phyloP scores from a whole-genome alignment of 495 filamentous ascomycete genomes.

The Aspergillus nidulans region DNA sequence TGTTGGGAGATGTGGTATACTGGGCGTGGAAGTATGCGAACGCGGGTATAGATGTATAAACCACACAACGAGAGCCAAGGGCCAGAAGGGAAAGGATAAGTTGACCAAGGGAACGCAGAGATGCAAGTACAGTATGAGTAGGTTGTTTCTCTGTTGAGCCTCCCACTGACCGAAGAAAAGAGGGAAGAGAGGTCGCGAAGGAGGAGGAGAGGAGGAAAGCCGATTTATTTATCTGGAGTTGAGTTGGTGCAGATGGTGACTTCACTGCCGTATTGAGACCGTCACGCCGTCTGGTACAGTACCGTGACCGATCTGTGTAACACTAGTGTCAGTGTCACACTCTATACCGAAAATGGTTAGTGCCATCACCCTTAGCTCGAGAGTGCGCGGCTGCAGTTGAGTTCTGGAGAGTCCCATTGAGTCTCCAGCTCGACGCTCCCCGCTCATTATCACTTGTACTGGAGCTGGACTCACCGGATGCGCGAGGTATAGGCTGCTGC shows the following conservation, averaged over 20 bases:
- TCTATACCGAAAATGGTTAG: slow-evolving; percentile 8
- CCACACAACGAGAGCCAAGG: slow-evolving; percentile 3
- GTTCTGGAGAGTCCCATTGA: neutral
- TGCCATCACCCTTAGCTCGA: slow-evolving; percentile 12
- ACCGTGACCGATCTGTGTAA: slow-evolving; percentile 8
- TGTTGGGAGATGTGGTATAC: neutral
- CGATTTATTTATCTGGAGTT: slow-evolving; percentile 11
- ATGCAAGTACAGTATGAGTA: neutral
- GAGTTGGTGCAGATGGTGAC: too few relatives aligned
- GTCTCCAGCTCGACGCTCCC: neutral
- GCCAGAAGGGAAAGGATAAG: neutral
- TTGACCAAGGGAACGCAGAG: slow-evolving; percentile 6
- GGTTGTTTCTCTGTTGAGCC: slow-evolving; percentile 3
- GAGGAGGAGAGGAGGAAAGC: slow-evolving; percentile 4
- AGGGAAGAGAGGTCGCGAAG: slow-evolving; percentile 9
- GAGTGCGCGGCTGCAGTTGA: slow-evolving; percentile 13
- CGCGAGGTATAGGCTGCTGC: neutral
- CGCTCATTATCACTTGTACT: neutral
- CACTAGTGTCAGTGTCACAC: slow-evolving; percentile 12
- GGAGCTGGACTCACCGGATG: slow-evolving; percentile 3
- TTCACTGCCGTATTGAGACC: slow-evolving; percentile 10
- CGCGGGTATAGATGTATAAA: slow-evolving; percentile 7
- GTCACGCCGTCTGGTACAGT: slow-evolving; percentile 5
- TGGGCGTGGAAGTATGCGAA: slow-evolving; percentile 14
- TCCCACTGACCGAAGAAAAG: slow-evolving; percentile 11